Evolutionary conservation across 106 monocot genomes (phyloP).

Genomic region (Gastrodia elata): DNA sequence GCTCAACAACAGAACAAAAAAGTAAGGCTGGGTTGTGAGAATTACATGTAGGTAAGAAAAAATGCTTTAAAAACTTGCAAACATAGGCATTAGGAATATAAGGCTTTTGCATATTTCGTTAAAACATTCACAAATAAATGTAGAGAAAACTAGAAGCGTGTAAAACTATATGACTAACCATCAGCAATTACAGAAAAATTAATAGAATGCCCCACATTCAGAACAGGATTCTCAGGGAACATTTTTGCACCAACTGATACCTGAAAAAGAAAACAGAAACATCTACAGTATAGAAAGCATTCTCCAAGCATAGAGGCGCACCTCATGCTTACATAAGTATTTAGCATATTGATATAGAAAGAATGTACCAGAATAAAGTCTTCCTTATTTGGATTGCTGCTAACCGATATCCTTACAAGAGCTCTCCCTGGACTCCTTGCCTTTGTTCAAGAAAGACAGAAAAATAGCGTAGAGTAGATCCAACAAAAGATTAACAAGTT

Average conservation of each 20-base stretch:
- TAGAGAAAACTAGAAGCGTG: not conserved
- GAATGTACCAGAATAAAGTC: constrained; percentile 69
- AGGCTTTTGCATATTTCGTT: not conserved
- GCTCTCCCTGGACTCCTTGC: constrained; percentile 59
- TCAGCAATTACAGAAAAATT: constrained; percentile 66
- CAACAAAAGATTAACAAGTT: not conserved
- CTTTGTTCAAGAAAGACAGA: constrained; percentile 18
- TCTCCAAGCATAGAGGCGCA: not conserved
- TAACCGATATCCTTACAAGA: constrained; percentile 60
- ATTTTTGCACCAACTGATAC: constrained; percentile 76
- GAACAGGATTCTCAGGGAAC: constrained; percentile 61
- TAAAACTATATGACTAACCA: constrained; percentile 39
- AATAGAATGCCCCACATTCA: constrained; percentile 49
- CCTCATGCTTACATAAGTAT: not conserved
- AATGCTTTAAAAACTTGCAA: not conserved
- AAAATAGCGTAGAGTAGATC: not conserved
- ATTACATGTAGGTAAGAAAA: not conserved
- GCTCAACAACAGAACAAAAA: not conserved
- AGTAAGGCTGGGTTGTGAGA: not conserved
- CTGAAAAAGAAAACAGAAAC: constrained; percentile 19
- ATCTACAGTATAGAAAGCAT: not conserved
- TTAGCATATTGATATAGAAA: not conserved
- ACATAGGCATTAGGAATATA: not conserved
- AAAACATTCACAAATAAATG: constrained; percentile 1
- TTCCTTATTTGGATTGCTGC: constrained; percentile 46